A percentile compares a stretch with the other conserved stretches of the same genome.
phyloP scores from a whole-genome alignment of 2,329 filamentous ascomycete genomes.

The Corniculantispora saksenae region DNA sequence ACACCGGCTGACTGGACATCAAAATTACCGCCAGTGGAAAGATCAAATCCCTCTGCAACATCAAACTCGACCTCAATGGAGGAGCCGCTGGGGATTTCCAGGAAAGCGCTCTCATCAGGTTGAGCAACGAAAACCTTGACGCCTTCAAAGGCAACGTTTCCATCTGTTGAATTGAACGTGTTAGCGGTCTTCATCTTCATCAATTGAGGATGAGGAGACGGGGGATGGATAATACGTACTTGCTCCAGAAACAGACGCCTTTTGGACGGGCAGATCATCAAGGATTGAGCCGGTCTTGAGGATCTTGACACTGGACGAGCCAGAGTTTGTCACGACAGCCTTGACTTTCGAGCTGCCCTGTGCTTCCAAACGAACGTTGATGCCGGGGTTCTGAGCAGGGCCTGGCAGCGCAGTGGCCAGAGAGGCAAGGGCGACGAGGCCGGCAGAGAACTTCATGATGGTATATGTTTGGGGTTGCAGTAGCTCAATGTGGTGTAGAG shows the following conservation, averaged over 20 bases:
- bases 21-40: constrained; percentile 35
- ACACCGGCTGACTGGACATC: constrained; percentile 54
- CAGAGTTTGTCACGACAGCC: constrained; percentile 50
- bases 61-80: constrained; percentile 52
- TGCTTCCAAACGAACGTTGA: constrained; percentile 43
- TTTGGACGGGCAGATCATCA: constrained; percentile 49
- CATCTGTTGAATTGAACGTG: constrained; percentile 25
- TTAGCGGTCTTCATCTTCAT: not conserved
- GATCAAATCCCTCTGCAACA: constrained; percentile 51
- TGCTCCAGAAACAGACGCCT: constrained; percentile 46
- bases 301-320: constrained; percentile 44
- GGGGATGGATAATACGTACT: constrained; percentile 33
- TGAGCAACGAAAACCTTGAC: constrained; percentile 46
- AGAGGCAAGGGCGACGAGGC: constrained; percentile 35
- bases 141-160: constrained; percentile 48
- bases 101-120: constrained; percentile 46
- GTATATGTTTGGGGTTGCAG: not conserved
- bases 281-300: constrained; percentile 52
- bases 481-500: not conserved
- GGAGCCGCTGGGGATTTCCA: constrained; percentile 45
- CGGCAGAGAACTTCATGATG: constrained; percentile 41
- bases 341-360: constrained; percentile 49
- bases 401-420: constrained; percentile 37
- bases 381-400: constrained; percentile 28
- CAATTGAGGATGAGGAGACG: too few species aligned